phyloP scores from a whole-genome alignment of 805 yeast species.

The Kodamaea jinghongensis region DNA sequence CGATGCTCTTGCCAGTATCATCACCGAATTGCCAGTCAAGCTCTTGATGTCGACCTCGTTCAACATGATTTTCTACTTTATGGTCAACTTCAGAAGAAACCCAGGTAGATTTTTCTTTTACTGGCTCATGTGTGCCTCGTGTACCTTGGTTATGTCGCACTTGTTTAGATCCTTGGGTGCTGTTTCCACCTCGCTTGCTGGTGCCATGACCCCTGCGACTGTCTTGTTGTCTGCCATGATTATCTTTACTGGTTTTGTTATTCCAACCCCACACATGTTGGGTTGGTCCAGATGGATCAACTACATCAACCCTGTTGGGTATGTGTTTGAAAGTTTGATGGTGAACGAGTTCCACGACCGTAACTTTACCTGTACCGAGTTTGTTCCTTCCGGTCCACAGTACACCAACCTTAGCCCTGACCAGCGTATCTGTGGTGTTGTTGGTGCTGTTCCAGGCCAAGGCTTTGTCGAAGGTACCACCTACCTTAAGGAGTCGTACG shows the following conservation, averaged over 20 bases:
- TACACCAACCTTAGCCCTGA: constrained; percentile 33
- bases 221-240: constrained; percentile 50
- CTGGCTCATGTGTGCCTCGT: constrained; percentile 39
- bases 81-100: constrained; percentile 50
- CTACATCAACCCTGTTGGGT: constrained; percentile 42
- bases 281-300: constrained; percentile 60
- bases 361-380: constrained; percentile 44
- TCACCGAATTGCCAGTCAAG: constrained; percentile 59
- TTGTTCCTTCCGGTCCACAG: constrained; percentile 45
- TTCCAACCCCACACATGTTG: constrained; percentile 42
- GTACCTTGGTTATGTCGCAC: constrained; percentile 55
- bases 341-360: constrained; percentile 54
- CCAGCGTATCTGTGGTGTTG: constrained; percentile 31
- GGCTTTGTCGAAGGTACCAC: constrained; percentile 23
- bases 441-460: constrained; percentile 24
- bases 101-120: constrained; percentile 57
- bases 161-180: constrained; percentile 42
- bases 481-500: constrained; percentile 38
- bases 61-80: constrained; percentile 50
- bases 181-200: constrained; percentile 37
- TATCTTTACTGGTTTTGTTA: constrained; percentile 50
- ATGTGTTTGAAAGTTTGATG: constrained; percentile 51
- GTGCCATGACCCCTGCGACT: constrained; percentile 46
- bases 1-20: constrained; percentile 59
- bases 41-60: constrained; percentile 42